Evolutionary conservation across 2,329 filamentous ascomycete species (phyloP).

Genomic region (Colletotrichum tanaceti): DNA sequence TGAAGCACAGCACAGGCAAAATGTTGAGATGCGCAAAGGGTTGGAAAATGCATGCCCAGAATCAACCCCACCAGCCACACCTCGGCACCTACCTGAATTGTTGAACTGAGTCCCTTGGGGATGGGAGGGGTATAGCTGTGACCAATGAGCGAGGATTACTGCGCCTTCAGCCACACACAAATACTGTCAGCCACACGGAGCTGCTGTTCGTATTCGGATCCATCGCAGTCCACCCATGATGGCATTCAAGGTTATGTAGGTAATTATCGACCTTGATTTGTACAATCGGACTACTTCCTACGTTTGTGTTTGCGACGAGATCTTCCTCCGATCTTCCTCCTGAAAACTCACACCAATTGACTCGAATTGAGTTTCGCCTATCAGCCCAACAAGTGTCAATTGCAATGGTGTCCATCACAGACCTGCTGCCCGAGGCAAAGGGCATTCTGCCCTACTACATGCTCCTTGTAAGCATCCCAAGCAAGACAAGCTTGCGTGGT

Average conservation of each 20-base stretch:
- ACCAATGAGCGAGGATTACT: neutral
- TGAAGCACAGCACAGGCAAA: conserved; percentile 29
- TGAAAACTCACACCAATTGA: neutral
- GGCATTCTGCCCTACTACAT: conserved; percentile 71
- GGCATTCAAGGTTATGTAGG: neutral
- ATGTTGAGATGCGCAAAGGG: conserved; percentile 37
- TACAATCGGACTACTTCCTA: neutral
- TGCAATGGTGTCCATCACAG: conserved; percentile 59
- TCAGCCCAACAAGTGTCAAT: neutral
- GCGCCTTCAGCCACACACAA: too few relatives aligned
- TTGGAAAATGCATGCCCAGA: conserved; percentile 24
- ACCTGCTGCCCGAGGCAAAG: conserved; percentile 61
- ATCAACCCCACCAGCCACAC: conserved; percentile 26
- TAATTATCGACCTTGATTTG: neutral
- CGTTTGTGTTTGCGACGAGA: neutral
- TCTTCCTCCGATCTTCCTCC: neutral
- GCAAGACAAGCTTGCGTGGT: too few relatives aligned
- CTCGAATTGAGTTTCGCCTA: neutral
- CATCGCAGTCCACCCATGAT: neutral
- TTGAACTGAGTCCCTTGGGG: conserved; percentile 11
- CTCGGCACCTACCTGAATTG: conserved; percentile 29
- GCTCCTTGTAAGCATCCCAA: conserved; percentile 58
- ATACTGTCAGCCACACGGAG: conserved; percentile 9
- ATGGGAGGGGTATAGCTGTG: conserved; percentile 14
- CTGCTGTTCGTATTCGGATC: conserved; percentile 9